These are phyloP conservation scores for Craterostigma plantagineum DNA, from an alignment of 257 asterid genomes.

Conservation along the genomic window DNA sequence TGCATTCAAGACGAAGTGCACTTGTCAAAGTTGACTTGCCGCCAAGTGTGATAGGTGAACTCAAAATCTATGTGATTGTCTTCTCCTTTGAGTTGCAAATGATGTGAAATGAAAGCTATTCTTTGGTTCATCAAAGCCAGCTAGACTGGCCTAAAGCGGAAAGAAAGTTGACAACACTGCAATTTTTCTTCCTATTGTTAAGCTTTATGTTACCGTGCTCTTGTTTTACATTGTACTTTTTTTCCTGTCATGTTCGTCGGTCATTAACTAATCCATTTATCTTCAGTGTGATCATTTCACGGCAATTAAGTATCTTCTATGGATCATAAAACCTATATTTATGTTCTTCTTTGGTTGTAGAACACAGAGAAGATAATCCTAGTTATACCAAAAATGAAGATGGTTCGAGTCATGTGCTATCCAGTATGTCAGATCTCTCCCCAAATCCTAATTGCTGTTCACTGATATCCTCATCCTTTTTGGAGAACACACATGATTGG, in stretches of 20 bases:
- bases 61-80: conserved; percentile 1
- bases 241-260: no score
- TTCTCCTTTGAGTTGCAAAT: no score
- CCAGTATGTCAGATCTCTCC: conserved; percentile 19
- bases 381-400: conserved; percentile 16
- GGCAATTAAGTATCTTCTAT: conserved; percentile 1
- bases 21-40: conserved; percentile 54
- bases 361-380: conserved; percentile 22
- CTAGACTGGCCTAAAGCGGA: no score
- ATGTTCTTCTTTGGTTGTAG: conserved; percentile 12
- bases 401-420: conserved; percentile 16
- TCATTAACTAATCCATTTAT: no score
- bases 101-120: no score
- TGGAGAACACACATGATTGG: conserved; percentile 39
- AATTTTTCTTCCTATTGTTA: no score
- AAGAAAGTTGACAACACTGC: no score
- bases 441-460: conserved; percentile 25
- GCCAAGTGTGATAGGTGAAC: no score
- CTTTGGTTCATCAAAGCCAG: no score
- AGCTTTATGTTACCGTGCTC: no score
- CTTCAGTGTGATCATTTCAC: conserved; percentile 6
- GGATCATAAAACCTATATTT: background rate
- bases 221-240: no score
- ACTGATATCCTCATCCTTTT: conserved; percentile 59
- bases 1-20: conserved; percentile 47